Percentiles rank a stretch among this genome's conserved stretches.
These are phyloP conservation scores for Aureobasidium sp. DNA, from an alignment of 2,329 filamentous ascomycete genomes.

Conservation along the genomic window DNA sequence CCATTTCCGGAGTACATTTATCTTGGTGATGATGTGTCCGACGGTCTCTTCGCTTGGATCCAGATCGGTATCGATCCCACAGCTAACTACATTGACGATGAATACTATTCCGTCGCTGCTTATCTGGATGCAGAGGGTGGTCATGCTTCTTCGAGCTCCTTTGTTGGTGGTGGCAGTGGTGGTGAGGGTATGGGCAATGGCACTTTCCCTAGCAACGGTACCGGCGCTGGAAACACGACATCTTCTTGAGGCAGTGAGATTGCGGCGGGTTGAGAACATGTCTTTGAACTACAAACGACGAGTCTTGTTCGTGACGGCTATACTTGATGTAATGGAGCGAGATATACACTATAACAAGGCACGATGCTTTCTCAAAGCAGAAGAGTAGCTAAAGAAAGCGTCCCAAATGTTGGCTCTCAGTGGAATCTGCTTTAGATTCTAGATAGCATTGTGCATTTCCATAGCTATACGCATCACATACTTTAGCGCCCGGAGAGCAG, in stretches of 20 bases:
- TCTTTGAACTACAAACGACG: too few species aligned
- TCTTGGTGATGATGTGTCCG: conserved; percentile 44
- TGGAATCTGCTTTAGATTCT: too few species aligned
- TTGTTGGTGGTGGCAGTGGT: not conserved
- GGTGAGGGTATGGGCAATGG: not conserved
- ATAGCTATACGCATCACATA: too few species aligned
- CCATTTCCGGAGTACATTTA: conserved; percentile 51
- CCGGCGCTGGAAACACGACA: not conserved
- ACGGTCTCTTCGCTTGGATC: conserved; percentile 49
- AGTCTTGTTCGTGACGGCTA: too few species aligned
- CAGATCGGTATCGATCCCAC: conserved; percentile 23
- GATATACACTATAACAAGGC: too few species aligned
- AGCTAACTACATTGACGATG: conserved; percentile 6
- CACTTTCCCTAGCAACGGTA: not conserved
- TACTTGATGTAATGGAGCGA: too few species aligned
- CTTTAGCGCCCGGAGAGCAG: too few species aligned
- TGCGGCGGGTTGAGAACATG: not conserved
- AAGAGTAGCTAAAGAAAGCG: too few species aligned
- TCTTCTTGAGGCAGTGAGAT: not conserved
- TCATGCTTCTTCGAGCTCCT: conserved; percentile 17
- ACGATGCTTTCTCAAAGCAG: too few species aligned
- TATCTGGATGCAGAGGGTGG: conserved; percentile 22
- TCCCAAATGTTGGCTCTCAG: too few species aligned
- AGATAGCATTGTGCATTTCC: too few species aligned
- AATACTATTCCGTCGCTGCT: not conserved